phyloP scores from a whole-genome alignment of 2,329 filamentous ascomycete genomes.

The Trichoderma cornu-damae region DNA sequence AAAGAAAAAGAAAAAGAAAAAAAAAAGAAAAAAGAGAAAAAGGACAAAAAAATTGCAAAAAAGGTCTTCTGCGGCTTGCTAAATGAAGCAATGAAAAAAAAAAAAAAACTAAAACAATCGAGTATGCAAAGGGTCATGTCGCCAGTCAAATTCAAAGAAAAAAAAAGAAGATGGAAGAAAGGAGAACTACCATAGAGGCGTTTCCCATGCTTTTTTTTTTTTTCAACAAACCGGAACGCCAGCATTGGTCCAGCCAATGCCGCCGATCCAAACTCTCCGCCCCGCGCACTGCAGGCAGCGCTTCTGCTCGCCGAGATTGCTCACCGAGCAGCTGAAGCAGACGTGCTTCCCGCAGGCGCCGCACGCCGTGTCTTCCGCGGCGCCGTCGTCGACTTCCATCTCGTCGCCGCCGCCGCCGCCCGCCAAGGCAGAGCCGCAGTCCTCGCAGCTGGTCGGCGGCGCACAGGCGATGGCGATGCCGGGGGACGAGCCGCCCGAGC shows the following conservation, averaged over 20 bases:
- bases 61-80: neutral
- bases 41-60: too few relatives aligned
- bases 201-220: constrained; percentile 15
- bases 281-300: constrained; percentile 51
- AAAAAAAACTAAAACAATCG: neutral
- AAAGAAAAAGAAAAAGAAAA: neutral
- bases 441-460: constrained; percentile 44
- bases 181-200: too few relatives aligned
- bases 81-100: neutral
- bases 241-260: constrained; percentile 22
- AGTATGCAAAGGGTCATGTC: too few relatives aligned
- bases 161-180: too few relatives aligned
- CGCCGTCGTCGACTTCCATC: constrained; percentile 38
- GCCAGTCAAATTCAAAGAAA: too few relatives aligned
- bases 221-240: constrained; percentile 26
- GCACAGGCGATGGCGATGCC: constrained; percentile 17
- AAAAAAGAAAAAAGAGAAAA: neutral
- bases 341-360: constrained; percentile 50
- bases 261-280: constrained; percentile 25
- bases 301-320: constrained; percentile 50
- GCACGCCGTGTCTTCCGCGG: constrained; percentile 36
- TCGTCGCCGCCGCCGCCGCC: constrained; percentile 27
- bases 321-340: constrained; percentile 56
- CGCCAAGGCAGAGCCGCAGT: constrained; percentile 42
- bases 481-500: constrained; percentile 26